Evolutionary conservation across 164 flowering plant genomes (phyloP), one percentile per base, ranked within the genome.

Genomic region (Chimonanthus salicifolius): DNA sequence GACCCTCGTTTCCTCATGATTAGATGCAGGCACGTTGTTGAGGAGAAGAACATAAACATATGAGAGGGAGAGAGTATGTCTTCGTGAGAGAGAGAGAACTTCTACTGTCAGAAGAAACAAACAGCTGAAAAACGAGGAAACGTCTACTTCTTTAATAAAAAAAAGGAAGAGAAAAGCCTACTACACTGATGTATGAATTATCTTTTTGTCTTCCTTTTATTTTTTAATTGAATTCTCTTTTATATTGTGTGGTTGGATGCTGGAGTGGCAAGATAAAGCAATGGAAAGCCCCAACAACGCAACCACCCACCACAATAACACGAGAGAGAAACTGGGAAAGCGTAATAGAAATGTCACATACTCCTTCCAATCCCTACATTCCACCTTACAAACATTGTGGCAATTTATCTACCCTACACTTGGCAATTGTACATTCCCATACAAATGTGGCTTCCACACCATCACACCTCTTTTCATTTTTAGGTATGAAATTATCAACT

Each of bases 61-160:
- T 67, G 60, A 50, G 71, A 66, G 71, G 72, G 71, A 69, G 62
- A n/a, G n/a, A 70, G 74, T 58, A 60, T 33, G 33, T 33, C 1
- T 33, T 33, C 60, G 60, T 44, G 71, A 66, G 71, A 75, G n/a
- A n/a, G n/a, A n/a, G 72, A 63, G 64, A 63, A 66, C 58, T 62
- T 51, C 64, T 21, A 43, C 65, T 66, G 78, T 64, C 78, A 74
- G 68, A 76, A 75, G 80, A 85, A 72, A 84, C 83, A 84, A 81
- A 82, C 89, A 85, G 88, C 82, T 83, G 89, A 87, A 87, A 87
- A 87, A 88, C 91, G 90, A 90, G 97, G 95, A 86, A 92, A 88
- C 87, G 97, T 92, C 94, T 82, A 71, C 88, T 85, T 89, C 92
- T 76, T 77, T 72, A 74, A 71, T 70, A 49, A 58, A 58, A 77